Evolutionary conservation across 179 eudicot genomes (phyloP).

Genomic region (Sideroxylon spinosum): DNA sequence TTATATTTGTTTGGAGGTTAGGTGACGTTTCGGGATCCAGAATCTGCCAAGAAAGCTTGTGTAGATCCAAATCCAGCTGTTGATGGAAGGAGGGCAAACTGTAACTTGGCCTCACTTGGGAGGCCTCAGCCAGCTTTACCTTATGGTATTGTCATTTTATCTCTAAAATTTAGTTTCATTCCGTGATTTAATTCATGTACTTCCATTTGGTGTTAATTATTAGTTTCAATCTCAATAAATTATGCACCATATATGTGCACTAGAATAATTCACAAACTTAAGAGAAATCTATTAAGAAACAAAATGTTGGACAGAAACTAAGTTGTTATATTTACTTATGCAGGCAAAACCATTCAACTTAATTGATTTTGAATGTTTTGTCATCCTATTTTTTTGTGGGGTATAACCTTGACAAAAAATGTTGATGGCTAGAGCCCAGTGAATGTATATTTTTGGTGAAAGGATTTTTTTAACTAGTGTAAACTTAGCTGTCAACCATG

Average conservation of each 20-base stretch:
- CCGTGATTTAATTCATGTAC: not conserved
- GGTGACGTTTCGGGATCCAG: conserved; percentile 34
- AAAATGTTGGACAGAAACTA: not conserved
- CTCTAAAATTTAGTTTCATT: not conserved
- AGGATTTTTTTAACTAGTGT: no score
- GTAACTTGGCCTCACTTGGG: conserved; percentile 68
- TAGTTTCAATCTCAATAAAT: not conserved
- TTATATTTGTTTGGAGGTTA: conserved; percentile 15
- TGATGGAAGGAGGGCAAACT: conserved; percentile 70
- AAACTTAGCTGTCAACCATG: no score
- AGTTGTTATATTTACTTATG: not conserved
- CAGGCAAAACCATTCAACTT: not conserved
- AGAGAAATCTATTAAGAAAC: not conserved
- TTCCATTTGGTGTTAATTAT: not conserved
- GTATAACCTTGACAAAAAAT: not conserved
- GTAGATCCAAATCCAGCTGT: conserved; percentile 58
- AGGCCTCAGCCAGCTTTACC: conserved; percentile 43
- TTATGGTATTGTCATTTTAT: conserved; percentile 28
- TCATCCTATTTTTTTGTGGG: not conserved
- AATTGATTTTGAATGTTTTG: not conserved
- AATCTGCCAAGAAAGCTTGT: conserved; percentile 67
- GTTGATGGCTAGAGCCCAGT: not conserved
- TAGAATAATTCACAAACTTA: not conserved
- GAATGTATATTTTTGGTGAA: not conserved
- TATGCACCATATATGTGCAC: not conserved